Evolutionary conservation across 768 basidiomycete species (phyloP).

Genomic region (Podaxis sp.): DNA sequence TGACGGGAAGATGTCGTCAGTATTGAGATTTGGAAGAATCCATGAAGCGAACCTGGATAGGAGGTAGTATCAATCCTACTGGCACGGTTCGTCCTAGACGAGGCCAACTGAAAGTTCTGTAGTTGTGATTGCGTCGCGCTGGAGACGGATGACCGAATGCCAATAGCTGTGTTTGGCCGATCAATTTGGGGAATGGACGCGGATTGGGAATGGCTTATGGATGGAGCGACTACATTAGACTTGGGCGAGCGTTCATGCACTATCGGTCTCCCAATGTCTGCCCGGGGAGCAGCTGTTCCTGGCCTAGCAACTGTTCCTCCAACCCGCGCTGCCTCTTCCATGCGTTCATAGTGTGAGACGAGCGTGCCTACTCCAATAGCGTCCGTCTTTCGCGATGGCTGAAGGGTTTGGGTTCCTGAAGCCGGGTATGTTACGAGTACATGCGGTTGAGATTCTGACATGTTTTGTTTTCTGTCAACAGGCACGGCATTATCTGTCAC

Average conservation of each 20-base stretch:
- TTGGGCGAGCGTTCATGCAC: background rate
- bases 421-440: background rate
- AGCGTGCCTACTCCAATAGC: background rate
- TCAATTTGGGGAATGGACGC: background rate
- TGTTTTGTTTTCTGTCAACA: background rate
- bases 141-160: background rate
- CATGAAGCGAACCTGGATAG: background rate
- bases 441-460: background rate
- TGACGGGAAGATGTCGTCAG: background rate
- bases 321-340: background rate
- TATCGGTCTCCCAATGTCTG: background rate
- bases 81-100: background rate
- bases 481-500: background rate
- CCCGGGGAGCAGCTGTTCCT: background rate
- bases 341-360: background rate
- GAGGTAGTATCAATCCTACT: background rate
- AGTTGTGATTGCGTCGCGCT: background rate
- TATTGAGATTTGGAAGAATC: background rate
- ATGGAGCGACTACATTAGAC: background rate
- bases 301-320: conserved; percentile 4
- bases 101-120: background rate
- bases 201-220: background rate
- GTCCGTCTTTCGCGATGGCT: background rate
- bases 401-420: background rate
- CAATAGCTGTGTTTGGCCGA: conserved; percentile 1